Percentiles rank a stretch among this genome's conserved stretches.
Conservation (phyloP, 2,329 filamentous ascomycete genomes). For the Beauveria medogensis region DNA sequence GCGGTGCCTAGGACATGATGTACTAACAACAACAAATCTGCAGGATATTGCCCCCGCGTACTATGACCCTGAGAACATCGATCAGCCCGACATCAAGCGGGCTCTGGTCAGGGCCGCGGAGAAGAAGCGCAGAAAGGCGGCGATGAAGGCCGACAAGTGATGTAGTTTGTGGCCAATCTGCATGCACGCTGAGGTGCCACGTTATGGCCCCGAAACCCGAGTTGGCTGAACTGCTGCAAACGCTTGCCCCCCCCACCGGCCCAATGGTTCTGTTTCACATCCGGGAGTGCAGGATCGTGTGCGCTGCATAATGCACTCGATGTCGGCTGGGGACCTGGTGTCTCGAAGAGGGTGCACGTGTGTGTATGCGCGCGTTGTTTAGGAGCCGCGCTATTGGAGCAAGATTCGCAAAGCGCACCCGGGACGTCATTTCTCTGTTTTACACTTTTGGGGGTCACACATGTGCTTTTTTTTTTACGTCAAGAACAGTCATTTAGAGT, state of each 20-base stretch:
- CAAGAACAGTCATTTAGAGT: background rate
- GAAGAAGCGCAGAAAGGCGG: constrained; percentile 52
- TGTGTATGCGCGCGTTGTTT: background rate
- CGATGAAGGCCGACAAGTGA: constrained; percentile 43
- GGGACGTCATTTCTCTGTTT: background rate
- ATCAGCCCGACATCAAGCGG: constrained; percentile 77
- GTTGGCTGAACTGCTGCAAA: too few relatives aligned
- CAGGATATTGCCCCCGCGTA: constrained; percentile 91
- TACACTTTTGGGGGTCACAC: background rate
- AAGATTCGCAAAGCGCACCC: background rate
- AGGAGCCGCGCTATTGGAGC: background rate
- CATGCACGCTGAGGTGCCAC: background rate
- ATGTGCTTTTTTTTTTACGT: background rate
- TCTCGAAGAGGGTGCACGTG: background rate
- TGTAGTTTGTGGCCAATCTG: background rate
- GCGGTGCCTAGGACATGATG: constrained; percentile 45
- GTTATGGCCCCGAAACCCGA: background rate
- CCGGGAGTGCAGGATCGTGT: background rate
- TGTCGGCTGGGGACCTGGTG: background rate
- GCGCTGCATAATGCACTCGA: background rate
- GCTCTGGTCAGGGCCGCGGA: constrained; percentile 50
- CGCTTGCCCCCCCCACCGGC: background rate
- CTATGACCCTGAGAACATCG: constrained; percentile 78
- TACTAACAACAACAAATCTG: background rate
- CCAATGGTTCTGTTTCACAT: background rate